These are phyloP conservation scores for Neofusicoccum kwambonambiense DNA, from an alignment of 2,329 filamentous ascomycete genomes.

Conservation along the genomic window DNA sequence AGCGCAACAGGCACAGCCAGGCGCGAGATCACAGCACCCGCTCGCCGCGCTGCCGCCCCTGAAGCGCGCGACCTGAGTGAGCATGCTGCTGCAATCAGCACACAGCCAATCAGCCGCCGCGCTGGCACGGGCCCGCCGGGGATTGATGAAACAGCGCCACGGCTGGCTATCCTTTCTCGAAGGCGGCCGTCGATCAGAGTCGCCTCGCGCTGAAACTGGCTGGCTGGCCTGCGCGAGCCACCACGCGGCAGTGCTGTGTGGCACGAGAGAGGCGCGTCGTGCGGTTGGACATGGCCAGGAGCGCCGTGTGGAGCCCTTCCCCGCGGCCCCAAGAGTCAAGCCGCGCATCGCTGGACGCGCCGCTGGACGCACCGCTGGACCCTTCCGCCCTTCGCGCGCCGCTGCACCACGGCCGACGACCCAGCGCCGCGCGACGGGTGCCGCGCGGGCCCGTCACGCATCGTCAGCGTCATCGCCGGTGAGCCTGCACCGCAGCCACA, in stretches of 20 bases:
- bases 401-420: background rate
- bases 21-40: background rate
- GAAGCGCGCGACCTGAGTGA: slow-evolving; percentile 3
- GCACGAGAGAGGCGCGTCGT: background rate
- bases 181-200: background rate
- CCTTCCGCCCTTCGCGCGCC: background rate
- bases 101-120: slow-evolving; percentile 1
- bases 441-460: background rate
- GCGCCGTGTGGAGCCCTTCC: slow-evolving; percentile 1
- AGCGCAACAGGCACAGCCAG: background rate
- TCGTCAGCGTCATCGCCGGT: background rate
- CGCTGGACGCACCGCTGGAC: background rate
- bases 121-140: slow-evolving; percentile 3
- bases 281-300: background rate
- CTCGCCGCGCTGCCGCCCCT: background rate
- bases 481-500: background rate
- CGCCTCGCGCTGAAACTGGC: slow-evolving; percentile 12
- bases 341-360: background rate
- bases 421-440: too few relatives aligned
- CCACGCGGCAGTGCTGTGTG: slow-evolving; percentile 11
- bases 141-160: slow-evolving; percentile 14
- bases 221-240: slow-evolving; percentile 2
- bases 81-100: slow-evolving; percentile 6
- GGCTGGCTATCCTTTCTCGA: slow-evolving; percentile 9
- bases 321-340: slow-evolving; percentile 1